Base-by-base conservation (phyloP, 2,329 filamentous ascomycete species). In the Chaetoscypha palmicola region DNA sequence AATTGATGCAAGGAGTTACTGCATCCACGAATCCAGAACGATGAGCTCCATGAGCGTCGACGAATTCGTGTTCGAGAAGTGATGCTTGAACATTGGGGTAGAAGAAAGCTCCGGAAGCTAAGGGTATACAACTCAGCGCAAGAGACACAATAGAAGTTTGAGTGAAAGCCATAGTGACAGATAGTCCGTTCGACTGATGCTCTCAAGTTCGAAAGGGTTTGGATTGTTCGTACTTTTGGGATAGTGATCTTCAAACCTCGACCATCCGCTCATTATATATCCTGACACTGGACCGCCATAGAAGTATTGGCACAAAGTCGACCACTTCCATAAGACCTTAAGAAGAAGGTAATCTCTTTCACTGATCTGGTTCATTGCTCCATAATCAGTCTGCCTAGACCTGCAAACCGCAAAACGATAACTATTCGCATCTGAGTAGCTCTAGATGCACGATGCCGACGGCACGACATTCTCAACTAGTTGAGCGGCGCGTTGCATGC, bases 1-100 rank as follows among this genome's bases (percentile, higher is more conserved):
- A 68, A 47, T 69, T 75, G 30, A 66, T 66, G 62, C 77, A 81
- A 2, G 76, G 76, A 24, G 68, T 74, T 44, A 81, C 72, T 2
- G 69, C 69, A 40, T 71, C 68, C 33, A 74, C 69, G 58, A 81
- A 80, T 26, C 43, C 45, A 16, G 52, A 52, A 3, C 45, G 37
- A 41, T 53, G 43, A 9, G 46, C 50, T 2, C 52, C 55, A 31
- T 53, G 49, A 14, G 46, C 47, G 26, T 57, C 50, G 14, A 56
- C 49, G 14, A 56, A 46, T 3, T 55, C 50, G 17, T 52, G 47
- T 37, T 56, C 53, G 11, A 58, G 22, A 5, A 49, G 39, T 7
- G 52, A 54, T 19, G 45, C 33, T 47, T 50, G 45, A 14, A 48
- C 31, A 31, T 44, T 47, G 4, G 50, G 52, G 19, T 54, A 56